These are phyloP conservation scores for Calocera viscosa DNA, from an alignment of 768 basidiomycete genomes.

Conservation along the genomic window DNA sequence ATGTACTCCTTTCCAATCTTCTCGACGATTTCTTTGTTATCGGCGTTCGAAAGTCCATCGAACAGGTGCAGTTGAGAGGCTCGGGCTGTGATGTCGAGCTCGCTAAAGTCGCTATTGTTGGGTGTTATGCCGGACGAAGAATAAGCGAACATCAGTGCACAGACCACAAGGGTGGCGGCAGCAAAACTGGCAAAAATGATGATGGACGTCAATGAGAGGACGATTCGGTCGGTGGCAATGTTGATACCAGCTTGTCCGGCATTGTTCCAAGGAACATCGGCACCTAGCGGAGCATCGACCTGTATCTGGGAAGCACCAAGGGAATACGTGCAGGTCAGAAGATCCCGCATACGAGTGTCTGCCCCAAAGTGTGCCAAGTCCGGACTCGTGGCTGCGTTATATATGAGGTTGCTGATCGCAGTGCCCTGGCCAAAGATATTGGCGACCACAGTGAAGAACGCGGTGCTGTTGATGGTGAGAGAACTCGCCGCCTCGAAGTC, in stretches of 20 bases:
- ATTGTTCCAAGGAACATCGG: neutral
- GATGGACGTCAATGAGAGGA: neutral
- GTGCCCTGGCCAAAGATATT: neutral
- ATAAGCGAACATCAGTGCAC: neutral
- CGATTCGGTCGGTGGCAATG: neutral
- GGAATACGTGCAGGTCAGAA: neutral
- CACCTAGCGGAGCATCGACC: neutral
- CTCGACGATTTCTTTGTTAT: neutral
- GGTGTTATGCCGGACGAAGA: neutral
- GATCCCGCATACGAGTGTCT: neutral
- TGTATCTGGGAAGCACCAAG: neutral
- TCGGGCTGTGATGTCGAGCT: neutral
- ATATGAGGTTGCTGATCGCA: neutral
- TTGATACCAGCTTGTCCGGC: conserved; percentile 2
- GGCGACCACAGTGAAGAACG: neutral
- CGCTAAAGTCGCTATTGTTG: neutral
- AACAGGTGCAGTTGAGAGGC: neutral
- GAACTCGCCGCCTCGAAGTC: neutral
- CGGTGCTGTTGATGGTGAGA: neutral
- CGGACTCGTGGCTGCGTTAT: neutral
- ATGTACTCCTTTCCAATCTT: neutral
- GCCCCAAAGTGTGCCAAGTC: neutral
- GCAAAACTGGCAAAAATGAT: neutral
- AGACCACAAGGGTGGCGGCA: neutral
- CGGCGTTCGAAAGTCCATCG: neutral